Evolutionary conservation across 768 basidiomycete genomes (phyloP).

Genomic region (Coprinopsis sp.): DNA sequence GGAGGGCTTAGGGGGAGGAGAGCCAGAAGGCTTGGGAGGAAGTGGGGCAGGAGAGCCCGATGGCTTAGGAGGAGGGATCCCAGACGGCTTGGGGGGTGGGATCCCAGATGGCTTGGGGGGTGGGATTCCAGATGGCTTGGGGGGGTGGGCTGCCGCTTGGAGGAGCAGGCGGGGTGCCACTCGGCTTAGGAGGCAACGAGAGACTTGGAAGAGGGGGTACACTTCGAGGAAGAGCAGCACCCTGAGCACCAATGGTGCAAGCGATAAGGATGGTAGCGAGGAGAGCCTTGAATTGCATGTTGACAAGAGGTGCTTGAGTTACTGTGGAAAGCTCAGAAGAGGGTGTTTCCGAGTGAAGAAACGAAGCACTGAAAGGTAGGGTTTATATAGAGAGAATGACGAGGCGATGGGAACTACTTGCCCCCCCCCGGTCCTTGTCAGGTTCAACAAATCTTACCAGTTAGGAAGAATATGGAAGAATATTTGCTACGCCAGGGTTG

Average conservation of each 20-base stretch:
- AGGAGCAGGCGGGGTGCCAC: neutral
- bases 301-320: neutral
- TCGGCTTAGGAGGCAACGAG: neutral
- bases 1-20: neutral
- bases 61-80: neutral
- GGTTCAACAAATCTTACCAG: too few species aligned
- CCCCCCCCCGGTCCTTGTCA: too few species aligned
- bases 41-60: neutral
- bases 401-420: too few species aligned
- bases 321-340: neutral
- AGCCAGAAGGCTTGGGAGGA: neutral
- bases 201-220: neutral
- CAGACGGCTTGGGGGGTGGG: neutral
- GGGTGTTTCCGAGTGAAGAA: too few species aligned
- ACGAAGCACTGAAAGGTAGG: too few species aligned
- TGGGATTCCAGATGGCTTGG: neutral
- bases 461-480: too few species aligned
- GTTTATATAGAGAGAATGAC: too few species aligned
- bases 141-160: neutral
- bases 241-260: neutral
- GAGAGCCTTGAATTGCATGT: neutral
- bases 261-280: neutral
- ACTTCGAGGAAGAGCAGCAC: neutral
- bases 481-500: too few species aligned
- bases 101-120: neutral